Evolutionary conservation across 1,284 basidiomycete species (phyloP), one percentile per base, ranked within the genome.

Genomic region (Naganishia sp.): DNA sequence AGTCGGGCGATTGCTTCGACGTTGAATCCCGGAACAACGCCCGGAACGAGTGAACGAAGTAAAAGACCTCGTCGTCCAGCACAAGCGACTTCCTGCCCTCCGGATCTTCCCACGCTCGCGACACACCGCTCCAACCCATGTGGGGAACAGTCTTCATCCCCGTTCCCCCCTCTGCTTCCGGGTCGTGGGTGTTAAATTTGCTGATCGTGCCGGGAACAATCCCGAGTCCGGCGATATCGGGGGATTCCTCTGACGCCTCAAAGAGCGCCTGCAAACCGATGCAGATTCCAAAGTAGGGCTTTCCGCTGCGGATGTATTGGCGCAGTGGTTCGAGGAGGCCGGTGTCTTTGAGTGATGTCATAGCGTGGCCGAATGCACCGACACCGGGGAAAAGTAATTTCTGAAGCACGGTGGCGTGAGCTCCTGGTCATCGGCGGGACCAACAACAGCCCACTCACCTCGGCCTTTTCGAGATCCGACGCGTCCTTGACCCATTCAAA

Each of bases 331-430:
- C 86, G 42, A 89, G 83, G 67, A 94, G 86, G 43, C 90, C 92
- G 70, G 88, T 87, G 18, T 83, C 77, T 49, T 83, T 80, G 55
- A 99, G 86, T 65, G 90, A 88, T 60, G 85, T 83, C 73, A 97
- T 88, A 10, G 95, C 96, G 49, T 89, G 88, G 64, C 89, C 88
- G 77, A 98, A 99, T 7, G 93, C 87, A 31, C 96, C 96, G 50
- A 99, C 96, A n/a, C 96, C 96, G 56, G 96, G 96, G 78, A 99
- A 99, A 73, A 99, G 85, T 75, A 99, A 87, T 80, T 88, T 90
- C 95, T 98, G 73, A 44, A 60, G 72, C 42, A 63, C 23, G 21
- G 23, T 9, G 31, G 25, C n/a, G 50, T 28, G 31, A 61, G 59
- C 13, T 42, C 39, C 6, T 25, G 7, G 16, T 43, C 44, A 2